Base-by-base conservation (phyloP, 176 grass and related monocot species). In the Paspalum vaginatum region DNA sequence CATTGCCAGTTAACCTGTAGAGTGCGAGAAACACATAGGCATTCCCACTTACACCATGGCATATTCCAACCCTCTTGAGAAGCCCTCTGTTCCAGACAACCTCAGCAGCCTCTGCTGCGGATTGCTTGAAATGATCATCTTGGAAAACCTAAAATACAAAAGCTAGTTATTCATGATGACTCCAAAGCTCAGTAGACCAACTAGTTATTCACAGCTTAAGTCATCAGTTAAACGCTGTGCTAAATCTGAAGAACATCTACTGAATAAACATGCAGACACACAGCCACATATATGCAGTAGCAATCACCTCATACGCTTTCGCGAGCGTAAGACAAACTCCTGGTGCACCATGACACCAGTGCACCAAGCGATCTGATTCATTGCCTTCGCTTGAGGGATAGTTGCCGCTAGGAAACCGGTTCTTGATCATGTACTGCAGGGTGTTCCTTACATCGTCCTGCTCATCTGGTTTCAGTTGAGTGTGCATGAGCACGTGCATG, bases 281-380 rank as follows among this genome's bases (percentile, higher is more conserved):
- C 58, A n/a, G n/a, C n/a, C n/a, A n/a, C n/a, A n/a, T n/a, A n/a
- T n/a, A n/a, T n/a, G n/a, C n/a, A 37, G 13, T 25, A 78, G n/a
- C 4, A 12, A 44, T 75, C 26, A 97, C 92, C 95, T 94, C 59
- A 84, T 78, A 84, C 56, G 92, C 92, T 88, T 91, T 98, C 47
- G 84, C 58, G 0, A 98, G 81, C 2, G 92, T 93, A 72, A 98
- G 85, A 80, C 88, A 84, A 83, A 98, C 88, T 56, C 92, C 95
- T 68, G 92, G 92, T 53, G 95, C 92, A 24, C 95, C 95, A 83
- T 98, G 95, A 71, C 95, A 98, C 95, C 95, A 98, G 47, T 98
- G 95, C 62, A 92, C 86, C 2, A 98, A 82, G 11, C 70, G 79
- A 52, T 98, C 95, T 2, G 81, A 83, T 50, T 81, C 80, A 0